Percentiles rank a stretch among this genome's conserved stretches.
Conservation (phyloP, 805 yeast genomes). For the Metahyphopichia silvanorum region DNA sequence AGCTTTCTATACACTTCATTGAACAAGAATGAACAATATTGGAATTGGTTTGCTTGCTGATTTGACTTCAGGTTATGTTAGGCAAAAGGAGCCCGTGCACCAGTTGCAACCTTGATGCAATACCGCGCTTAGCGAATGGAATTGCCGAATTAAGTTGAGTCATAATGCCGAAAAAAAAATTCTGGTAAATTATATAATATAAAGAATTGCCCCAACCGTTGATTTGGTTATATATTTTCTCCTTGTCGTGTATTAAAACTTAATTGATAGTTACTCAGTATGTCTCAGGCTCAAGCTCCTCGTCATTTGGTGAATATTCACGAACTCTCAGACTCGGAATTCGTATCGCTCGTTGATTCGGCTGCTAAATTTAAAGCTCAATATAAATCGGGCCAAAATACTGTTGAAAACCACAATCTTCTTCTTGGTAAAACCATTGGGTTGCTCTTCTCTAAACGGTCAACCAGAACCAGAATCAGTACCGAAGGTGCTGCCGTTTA, state of each 20-base stretch:
- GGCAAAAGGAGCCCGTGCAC: too few species aligned
- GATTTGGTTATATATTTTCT: too few species aligned
- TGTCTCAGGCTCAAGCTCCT: slow-evolving; percentile 20
- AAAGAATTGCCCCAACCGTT: not conserved
- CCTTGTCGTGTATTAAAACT: not conserved
- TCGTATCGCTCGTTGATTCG: slow-evolving; percentile 59
- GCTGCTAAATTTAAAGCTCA: slow-evolving; percentile 62
- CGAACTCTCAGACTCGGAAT: slow-evolving; percentile 66
- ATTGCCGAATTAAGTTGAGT: slow-evolving; percentile 6
- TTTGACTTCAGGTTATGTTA: too few species aligned
- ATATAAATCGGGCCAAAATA: slow-evolving; percentile 47
- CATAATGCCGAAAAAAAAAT: slow-evolving; percentile 3
- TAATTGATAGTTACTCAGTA: not conserved
- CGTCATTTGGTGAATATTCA: slow-evolving; percentile 78
- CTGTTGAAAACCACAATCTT: slow-evolving; percentile 38
- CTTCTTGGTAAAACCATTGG: slow-evolving; percentile 75
- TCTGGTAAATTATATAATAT: not conserved
- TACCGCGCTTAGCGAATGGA: slow-evolving; percentile 6
- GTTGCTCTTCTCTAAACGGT: slow-evolving; percentile 76
- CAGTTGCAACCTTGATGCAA: too few species aligned
- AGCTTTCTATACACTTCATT: too few species aligned
- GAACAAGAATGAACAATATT: too few species aligned
- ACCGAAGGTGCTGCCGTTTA: slow-evolving; percentile 86
- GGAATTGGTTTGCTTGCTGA: too few species aligned
- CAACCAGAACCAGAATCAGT: slow-evolving; percentile 87